Evolutionary conservation across 805 yeast species (phyloP).

Genomic region (Priceomyces haplophilus): DNA sequence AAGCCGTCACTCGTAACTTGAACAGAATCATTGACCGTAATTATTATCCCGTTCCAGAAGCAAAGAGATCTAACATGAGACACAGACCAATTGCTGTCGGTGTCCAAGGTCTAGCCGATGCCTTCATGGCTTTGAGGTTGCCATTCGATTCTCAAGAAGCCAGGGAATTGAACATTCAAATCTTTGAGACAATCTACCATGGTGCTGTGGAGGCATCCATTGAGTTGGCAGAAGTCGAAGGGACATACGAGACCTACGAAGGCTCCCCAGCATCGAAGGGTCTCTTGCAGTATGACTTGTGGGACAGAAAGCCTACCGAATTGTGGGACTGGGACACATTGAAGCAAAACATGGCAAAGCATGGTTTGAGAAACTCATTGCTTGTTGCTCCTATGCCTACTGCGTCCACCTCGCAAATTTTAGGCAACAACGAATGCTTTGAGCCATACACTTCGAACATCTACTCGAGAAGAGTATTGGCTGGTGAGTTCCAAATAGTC

Average conservation of each 20-base stretch:
- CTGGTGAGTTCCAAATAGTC: constrained; percentile 64
- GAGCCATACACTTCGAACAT: constrained; percentile 64
- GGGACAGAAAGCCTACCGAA: constrained; percentile 58
- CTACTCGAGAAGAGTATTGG: constrained; percentile 59
- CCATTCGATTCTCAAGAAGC: constrained; percentile 61
- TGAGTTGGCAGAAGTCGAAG: constrained; percentile 52
- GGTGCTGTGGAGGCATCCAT: constrained; percentile 56
- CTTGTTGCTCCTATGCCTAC: constrained; percentile 67
- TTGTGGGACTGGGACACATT: constrained; percentile 59
- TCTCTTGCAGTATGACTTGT: constrained; percentile 53
- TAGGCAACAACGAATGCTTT: constrained; percentile 61
- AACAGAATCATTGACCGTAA: constrained; percentile 56
- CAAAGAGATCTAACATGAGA: constrained; percentile 51
- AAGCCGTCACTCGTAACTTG: constrained; percentile 54
- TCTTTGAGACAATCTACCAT: constrained; percentile 61
- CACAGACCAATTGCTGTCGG: constrained; percentile 63
- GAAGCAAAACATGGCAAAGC: constrained; percentile 45
- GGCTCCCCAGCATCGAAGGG: constrained; percentile 64
- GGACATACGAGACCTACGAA: constrained; percentile 48
- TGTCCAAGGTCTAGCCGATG: constrained; percentile 62
- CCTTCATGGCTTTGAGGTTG: constrained; percentile 53
- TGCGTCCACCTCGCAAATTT: constrained; percentile 62
- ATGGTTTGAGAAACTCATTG: constrained; percentile 57
- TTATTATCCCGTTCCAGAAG: constrained; percentile 55
- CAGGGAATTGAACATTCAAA: constrained; percentile 53